Evolutionary conservation across 768 basidiomycete genomes (phyloP).

Genomic region (Podaxis mareebaensis): DNA sequence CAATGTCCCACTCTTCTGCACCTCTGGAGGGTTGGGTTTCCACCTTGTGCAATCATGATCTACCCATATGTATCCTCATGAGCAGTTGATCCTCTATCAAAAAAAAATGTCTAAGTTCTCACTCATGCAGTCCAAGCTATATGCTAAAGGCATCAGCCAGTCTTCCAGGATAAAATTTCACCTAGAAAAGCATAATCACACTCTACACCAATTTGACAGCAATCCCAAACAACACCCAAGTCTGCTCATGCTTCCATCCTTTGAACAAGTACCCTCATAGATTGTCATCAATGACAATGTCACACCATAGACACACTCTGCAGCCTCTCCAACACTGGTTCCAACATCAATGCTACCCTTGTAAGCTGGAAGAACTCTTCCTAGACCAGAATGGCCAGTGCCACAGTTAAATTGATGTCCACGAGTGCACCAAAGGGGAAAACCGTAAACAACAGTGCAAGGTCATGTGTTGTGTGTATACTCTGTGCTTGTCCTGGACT

Average conservation of each 20-base stretch:
- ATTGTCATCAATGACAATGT: constrained; percentile 68
- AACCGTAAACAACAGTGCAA: constrained; percentile 61
- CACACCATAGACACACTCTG: constrained; percentile 70
- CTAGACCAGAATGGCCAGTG: constrained; percentile 52
- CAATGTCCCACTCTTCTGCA: constrained; percentile 68
- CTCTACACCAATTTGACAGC: constrained; percentile 69
- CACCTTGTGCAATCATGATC: constrained; percentile 76
- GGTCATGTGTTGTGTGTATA: constrained; percentile 46
- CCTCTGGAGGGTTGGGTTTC: constrained; percentile 58
- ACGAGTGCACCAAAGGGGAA: constrained; percentile 64
- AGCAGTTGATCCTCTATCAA: neutral
- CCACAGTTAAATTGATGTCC: constrained; percentile 50
- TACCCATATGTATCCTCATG: constrained; percentile 24
- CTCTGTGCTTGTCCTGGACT: neutral
- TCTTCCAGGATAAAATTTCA: neutral
- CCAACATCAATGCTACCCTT: constrained; percentile 63
- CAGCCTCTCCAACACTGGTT: constrained; percentile 68
- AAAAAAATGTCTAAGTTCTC: neutral
- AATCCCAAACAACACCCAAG: constrained; percentile 67
- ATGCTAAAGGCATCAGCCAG: constrained; percentile 8
- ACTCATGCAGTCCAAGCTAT: constrained; percentile 71
- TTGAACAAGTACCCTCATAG: constrained; percentile 65
- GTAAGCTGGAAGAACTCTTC: constrained; percentile 60
- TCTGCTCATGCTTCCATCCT: constrained; percentile 69
- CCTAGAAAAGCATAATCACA: constrained; percentile 38